phyloP scores from a whole-genome alignment of 2,329 filamentous ascomycete genomes.

The Aspergillus sp. region DNA sequence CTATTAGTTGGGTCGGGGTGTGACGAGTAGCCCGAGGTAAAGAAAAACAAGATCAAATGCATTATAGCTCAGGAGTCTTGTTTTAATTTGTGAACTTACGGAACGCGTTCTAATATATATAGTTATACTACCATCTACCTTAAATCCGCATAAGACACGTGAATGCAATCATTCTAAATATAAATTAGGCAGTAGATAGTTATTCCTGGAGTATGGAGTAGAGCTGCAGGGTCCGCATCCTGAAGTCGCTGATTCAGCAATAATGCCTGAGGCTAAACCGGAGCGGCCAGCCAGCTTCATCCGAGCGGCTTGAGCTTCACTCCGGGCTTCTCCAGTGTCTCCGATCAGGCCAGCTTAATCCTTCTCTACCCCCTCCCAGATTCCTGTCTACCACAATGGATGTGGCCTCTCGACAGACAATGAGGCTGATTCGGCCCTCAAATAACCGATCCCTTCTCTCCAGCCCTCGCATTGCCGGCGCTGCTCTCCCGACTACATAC shows the following conservation, averaged over 20 bases:
- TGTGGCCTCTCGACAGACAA: slow-evolving; percentile 38
- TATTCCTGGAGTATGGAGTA: neutral
- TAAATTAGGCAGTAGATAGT: neutral
- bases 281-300: slow-evolving; percentile 17
- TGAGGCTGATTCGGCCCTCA: slow-evolving; percentile 35
- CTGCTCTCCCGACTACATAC: slow-evolving; percentile 21
- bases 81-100: neutral
- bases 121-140: too few relatives aligned
- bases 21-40: neutral
- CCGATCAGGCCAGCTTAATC: slow-evolving; percentile 6
- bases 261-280: slow-evolving; percentile 31
- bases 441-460: slow-evolving; percentile 26
- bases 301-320: slow-evolving; percentile 21
- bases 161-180: too few relatives aligned
- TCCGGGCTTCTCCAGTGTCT: slow-evolving; percentile 15
- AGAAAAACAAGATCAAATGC: neutral
- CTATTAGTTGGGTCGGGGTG: neutral
- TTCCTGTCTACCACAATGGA: slow-evolving; percentile 35
- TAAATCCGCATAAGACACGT: too few relatives aligned
- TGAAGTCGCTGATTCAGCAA: slow-evolving; percentile 12
- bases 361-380: neutral
- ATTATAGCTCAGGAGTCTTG: neutral
- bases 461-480: slow-evolving; percentile 24
- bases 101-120: too few relatives aligned
- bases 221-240: neutral